Evolutionary conservation across 192 early-diverging fungal genomes (phyloP).

Genomic region (Bifiguratus adelaidae): DNA sequence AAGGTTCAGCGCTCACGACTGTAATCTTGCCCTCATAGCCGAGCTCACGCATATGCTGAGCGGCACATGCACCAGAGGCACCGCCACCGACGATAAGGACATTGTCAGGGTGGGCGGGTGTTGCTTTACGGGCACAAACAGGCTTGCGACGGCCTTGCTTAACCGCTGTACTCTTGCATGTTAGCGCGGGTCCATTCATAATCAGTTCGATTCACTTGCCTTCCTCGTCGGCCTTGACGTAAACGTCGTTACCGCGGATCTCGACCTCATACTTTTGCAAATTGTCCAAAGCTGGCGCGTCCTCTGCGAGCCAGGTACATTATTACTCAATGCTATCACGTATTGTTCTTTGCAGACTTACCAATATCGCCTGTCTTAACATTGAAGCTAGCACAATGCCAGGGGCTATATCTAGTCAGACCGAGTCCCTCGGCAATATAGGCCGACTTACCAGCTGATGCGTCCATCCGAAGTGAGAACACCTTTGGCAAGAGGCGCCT

Average conservation of each 20-base stretch:
- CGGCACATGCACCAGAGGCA: slow-evolving; percentile 30
- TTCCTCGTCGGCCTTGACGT: slow-evolving; percentile 18
- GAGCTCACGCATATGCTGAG: slow-evolving; percentile 31
- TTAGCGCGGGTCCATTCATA: not conserved
- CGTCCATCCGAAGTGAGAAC: slow-evolving; percentile 16
- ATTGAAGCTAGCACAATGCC: slow-evolving; percentile 29
- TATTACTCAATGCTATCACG: not conserved
- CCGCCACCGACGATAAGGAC: slow-evolving; percentile 43
- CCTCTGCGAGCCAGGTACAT: slow-evolving; percentile 7
- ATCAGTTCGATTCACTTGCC: slow-evolving; percentile 1
- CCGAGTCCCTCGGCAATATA: not conserved
- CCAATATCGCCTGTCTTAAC: slow-evolving; percentile 24
- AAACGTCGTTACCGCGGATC: slow-evolving; percentile 21
- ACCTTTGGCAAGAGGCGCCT: slow-evolving; percentile 8
- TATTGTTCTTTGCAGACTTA: slow-evolving; percentile 1
- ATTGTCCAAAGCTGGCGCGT: slow-evolving; percentile 25
- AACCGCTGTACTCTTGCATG: not conserved
- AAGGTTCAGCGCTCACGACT: slow-evolving; percentile 31
- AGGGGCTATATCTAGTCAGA: slow-evolving; percentile 10
- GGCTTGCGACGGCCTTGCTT: slow-evolving; percentile 9
- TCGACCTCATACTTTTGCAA: slow-evolving; percentile 19
- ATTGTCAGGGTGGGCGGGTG: slow-evolving; percentile 5
- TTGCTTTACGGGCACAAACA: not conserved
- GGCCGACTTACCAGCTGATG: slow-evolving; percentile 13
- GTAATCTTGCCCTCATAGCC: slow-evolving; percentile 32